Base-by-base conservation (phyloP, 495 filamentous ascomycete genomes). In the Aspergillus saccharolyticus region DNA sequence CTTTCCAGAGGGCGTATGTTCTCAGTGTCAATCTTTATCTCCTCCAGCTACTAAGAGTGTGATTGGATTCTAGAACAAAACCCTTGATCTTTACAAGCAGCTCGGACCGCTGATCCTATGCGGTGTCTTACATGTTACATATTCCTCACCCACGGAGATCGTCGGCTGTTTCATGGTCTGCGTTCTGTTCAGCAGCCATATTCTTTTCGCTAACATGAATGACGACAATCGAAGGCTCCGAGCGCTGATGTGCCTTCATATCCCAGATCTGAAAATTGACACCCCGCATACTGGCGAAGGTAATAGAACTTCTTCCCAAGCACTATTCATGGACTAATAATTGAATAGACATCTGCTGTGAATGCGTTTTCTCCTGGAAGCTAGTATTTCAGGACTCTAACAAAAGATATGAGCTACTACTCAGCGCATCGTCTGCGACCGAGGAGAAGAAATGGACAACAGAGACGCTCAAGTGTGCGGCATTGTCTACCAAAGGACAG, bases 341-440 rank as follows among this genome's bases (percentile, higher is more conserved):
- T 44, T 60, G 30, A 16, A 48, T 59, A 96, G 92, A 92, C 2
- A 70, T 96, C 7, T 89, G 88, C 73, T 97, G 91, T 64, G 89
- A 85, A 18, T 90, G 89, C 19, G 83, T 86, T 14, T 89, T 89
- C 67, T 91, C 91, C 2, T 97, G 92, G 93, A 98, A 97, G 68
- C 66, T 97, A n/a, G 76, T 89, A 16, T 97, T 97, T 62, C 87
- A 92, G 62, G 80, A 83, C 44, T 79, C 87, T 45, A 80, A 89
- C 58, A 84, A 86, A 43, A 80, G 89, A 18, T 94, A 87, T 67
- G 94, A 97, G 72, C 65, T 96, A 28, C 85, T 96, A 19, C 77
- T 96, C 64, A 96, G 89, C 64, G 93, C 91, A 42, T 96, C 91
- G 60, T 93, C 90, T 0, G 80, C 84, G 4, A 81, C 78, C 51